These are phyloP conservation scores for Myriangium duriaei DNA, from an alignment of 2,329 filamentous ascomycete species.

Conservation along the genomic window DNA sequence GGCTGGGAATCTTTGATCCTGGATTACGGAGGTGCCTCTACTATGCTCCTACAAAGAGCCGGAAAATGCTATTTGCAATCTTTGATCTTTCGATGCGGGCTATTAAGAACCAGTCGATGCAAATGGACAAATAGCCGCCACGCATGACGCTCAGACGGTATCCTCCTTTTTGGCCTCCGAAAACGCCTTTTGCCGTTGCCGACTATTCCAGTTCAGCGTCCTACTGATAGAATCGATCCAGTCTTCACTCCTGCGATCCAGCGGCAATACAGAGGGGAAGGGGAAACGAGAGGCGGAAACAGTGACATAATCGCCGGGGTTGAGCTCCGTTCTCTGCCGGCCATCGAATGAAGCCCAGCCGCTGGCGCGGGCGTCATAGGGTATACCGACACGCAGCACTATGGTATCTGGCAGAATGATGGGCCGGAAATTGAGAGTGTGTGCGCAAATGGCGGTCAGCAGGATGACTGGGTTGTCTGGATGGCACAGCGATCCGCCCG, in stretches of 20 bases:
- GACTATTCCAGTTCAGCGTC: conserved; percentile 70
- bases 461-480: conserved; percentile 95
- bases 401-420: conserved; percentile 95
- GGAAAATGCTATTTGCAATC: too few species aligned
- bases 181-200: conserved; percentile 60
- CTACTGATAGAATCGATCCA: conserved; percentile 72
- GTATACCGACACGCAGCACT: conserved; percentile 83
- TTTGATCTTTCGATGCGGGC: too few species aligned
- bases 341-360: conserved; percentile 99
- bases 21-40: too few species aligned
- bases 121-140: too few species aligned
- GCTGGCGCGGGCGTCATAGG: conserved; percentile 76
- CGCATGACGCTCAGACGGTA: too few species aligned
- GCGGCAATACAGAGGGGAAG: conserved; percentile 59
- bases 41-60: too few species aligned
- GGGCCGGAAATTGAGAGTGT: conserved; percentile 90
- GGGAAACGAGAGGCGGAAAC: conserved; percentile 70
- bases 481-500: conserved; percentile 88
- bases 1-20: too few species aligned
- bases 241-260: conserved; percentile 58
- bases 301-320: conserved; percentile 71
- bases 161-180: conserved; percentile 22
- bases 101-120: too few species aligned
- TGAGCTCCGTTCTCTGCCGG: conserved; percentile 61
- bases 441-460: conserved; percentile 85